Evolutionary conservation across 2,329 filamentous ascomycete species (phyloP), one percentile per base, ranked within the genome.

Genomic region (Colletotrichum ledebouriae): DNA sequence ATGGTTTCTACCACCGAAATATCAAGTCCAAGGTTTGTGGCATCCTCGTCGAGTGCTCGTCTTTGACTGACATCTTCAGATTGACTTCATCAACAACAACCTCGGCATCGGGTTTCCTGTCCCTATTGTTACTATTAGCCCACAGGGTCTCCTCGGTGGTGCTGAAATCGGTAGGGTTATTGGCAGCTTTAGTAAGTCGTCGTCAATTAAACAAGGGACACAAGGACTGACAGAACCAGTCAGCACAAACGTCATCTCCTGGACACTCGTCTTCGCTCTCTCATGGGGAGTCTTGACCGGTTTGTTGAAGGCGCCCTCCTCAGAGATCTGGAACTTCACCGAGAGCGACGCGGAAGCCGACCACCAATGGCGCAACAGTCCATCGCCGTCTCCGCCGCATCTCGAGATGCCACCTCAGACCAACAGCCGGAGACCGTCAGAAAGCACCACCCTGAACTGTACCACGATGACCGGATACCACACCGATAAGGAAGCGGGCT

Each of bases 21-120:
- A 71, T 82, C 62, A 79, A 77, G 67, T 64, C 72, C 42, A 80
- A 78, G 74, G 80, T 81, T 41, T 42, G 67, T 33, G 17, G 17
- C 17, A 3, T 10, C 44, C 13, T 12, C 25, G 2, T 4, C 17
- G 17, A 2, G 33, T 22, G 13, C 3, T 1, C 11, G 12, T 59
- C 20, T 53, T 70, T n/a, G 15, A 29, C 58, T 70, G 3, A 64
- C 22, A n/a, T 2, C 11, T 4, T 2, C 57, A 86, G 84, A 78
- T 85, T 22, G 80, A 86, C 55, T 79, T 86, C 10, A 78, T 86
- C 60, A 87, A 87, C 70, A 75, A 79, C 3, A 82, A 87, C 72
- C 80, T 87, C 71, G 84, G 84, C 0, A 73, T 86, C 6, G 85
- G 83, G 3, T 87, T 87, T 70, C 81, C 82, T 0, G 78, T 86